Percentiles rank a stretch among this genome's conserved stretches.
These are phyloP conservation scores for Globisporangium cederbergense DNA, from an alignment of 352 stramenopile species.

Conservation along the genomic window DNA sequence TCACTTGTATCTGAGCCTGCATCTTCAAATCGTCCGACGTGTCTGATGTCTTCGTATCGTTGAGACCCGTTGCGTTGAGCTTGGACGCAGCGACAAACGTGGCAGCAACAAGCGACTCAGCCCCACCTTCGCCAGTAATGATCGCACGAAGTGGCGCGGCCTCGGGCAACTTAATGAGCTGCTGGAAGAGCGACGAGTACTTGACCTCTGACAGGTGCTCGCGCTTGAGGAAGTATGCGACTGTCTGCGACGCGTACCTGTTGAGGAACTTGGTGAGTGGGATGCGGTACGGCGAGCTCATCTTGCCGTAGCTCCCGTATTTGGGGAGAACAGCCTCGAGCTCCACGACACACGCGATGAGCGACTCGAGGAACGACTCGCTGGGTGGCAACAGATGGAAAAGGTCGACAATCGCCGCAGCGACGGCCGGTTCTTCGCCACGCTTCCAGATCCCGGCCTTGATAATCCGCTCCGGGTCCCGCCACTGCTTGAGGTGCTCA, in stretches of 20 bases:
- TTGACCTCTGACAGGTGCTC: conserved; percentile 79
- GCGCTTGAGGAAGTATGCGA: conserved; percentile 88
- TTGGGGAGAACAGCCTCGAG: conserved; percentile 90
- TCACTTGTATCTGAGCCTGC: conserved; percentile 82
- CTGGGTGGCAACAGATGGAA: conserved; percentile 95
- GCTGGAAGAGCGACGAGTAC: conserved; percentile 93
- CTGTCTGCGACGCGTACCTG: conserved; percentile 79
- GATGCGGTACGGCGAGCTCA: conserved; percentile 90
- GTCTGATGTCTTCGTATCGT: conserved; percentile 33
- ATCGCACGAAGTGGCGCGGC: conserved; percentile 84
- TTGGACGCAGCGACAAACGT: conserved; percentile 88
- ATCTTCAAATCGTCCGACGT: conserved; percentile 71
- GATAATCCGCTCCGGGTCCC: conserved; percentile 87
- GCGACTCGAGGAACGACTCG: conserved; percentile 92
- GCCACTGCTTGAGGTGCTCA: conserved; percentile 95
- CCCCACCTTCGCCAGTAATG: conserved; percentile 84
- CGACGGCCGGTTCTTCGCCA: conserved; percentile 94
- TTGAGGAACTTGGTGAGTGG: conserved; percentile 94
- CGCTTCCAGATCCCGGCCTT: conserved; percentile 92
- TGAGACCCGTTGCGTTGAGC: conserved; percentile 33
- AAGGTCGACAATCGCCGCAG: conserved; percentile 94
- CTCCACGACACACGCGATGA: conserved; percentile 94
- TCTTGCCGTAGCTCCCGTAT: conserved; percentile 88
- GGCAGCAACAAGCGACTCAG: conserved; percentile 88
- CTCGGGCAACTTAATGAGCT: conserved; percentile 91